Percentiles rank a stretch among this genome's conserved stretches.
These are phyloP conservation scores for barrel medic (Medicago truncatula) DNA, from an alignment of 306 rosid species.

Conservation along the genomic window DNA sequence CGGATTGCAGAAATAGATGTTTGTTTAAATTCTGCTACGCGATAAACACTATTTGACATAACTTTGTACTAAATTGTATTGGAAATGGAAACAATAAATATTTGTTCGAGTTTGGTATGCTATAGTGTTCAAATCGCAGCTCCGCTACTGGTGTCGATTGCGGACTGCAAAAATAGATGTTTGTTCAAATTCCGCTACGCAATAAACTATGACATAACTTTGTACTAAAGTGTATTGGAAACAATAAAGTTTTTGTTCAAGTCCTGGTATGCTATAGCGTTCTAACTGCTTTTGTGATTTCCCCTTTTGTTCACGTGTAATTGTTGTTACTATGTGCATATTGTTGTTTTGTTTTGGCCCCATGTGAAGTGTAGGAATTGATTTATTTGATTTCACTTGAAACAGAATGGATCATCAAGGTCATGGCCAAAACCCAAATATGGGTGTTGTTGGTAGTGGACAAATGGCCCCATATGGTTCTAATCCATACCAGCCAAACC, in stretches of 20 bases:
- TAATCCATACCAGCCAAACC: slow-evolving; percentile 51
- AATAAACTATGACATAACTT: neutral
- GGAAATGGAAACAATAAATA: neutral
- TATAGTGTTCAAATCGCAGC: neutral
- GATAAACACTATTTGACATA: neutral
- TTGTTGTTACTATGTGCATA: neutral
- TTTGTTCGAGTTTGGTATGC: neutral
- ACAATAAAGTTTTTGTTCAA: neutral
- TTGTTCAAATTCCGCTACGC: neutral
- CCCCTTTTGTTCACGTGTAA: slow-evolving; percentile 21
- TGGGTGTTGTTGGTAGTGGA: slow-evolving; percentile 51
- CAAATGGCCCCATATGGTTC: slow-evolving; percentile 48
- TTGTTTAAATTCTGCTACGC: no score
- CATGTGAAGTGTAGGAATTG: slow-evolving; percentile 16
- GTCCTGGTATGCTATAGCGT: neutral
- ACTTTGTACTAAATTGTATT: neutral
- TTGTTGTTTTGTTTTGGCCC: slow-evolving; percentile 14
- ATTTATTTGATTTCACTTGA: slow-evolving; percentile 38
- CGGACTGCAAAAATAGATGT: no score
- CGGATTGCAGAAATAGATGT: no score
- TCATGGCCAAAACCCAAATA: slow-evolving; percentile 50
- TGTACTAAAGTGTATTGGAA: neutral
- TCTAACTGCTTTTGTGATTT: neutral
- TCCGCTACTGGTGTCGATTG: no score
- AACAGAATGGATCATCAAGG: slow-evolving; percentile 66